Conservation (phyloP, 768 basidiomycete species). For the Tricholoma sp. region DNA sequence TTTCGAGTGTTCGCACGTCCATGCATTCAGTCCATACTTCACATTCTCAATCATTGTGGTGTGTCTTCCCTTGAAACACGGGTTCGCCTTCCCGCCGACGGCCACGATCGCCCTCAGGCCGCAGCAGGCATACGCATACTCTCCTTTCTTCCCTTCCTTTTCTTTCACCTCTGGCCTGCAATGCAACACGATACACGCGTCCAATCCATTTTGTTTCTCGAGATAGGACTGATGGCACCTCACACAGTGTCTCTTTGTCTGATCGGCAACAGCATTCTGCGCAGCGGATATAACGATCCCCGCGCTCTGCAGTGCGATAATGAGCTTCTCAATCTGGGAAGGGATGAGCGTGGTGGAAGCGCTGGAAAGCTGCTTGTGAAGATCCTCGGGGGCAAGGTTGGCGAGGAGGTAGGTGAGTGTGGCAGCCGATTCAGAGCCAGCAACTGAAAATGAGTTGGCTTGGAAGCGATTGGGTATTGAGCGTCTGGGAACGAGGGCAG, state of each 20-base stretch:
- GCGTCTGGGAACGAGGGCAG: background rate
- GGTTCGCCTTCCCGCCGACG: background rate
- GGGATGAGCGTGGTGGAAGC: slow-evolving; percentile 4
- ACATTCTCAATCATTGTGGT: slow-evolving; percentile 10
- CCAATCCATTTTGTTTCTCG: slow-evolving; percentile 17
- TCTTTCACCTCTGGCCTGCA: background rate
- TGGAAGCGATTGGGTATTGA: background rate
- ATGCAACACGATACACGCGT: slow-evolving; percentile 11
- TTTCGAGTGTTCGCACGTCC: slow-evolving; percentile 6
- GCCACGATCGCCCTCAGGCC: background rate
- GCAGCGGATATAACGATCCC: slow-evolving; percentile 9
- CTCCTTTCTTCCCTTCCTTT: background rate
- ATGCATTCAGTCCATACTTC: slow-evolving; percentile 6
- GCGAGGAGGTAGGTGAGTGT: slow-evolving; percentile 12
- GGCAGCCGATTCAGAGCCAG: slow-evolving; percentile 8
- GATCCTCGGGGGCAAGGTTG: slow-evolving; percentile 13
- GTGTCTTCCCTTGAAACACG: slow-evolving; percentile 10
- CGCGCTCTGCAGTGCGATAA: slow-evolving; percentile 8
- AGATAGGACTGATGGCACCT: slow-evolving; percentile 17
- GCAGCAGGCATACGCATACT: slow-evolving; percentile 1
- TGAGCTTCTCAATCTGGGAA: slow-evolving; percentile 10
- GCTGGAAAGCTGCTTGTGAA: slow-evolving; percentile 8
- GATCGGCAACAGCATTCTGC: slow-evolving; percentile 5
- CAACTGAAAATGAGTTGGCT: slow-evolving; percentile 6
- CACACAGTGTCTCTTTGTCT: slow-evolving; percentile 16